These are phyloP conservation scores for Xerocomellus chrysenteron DNA, from an alignment of 768 basidiomycete species.

Conservation along the genomic window DNA sequence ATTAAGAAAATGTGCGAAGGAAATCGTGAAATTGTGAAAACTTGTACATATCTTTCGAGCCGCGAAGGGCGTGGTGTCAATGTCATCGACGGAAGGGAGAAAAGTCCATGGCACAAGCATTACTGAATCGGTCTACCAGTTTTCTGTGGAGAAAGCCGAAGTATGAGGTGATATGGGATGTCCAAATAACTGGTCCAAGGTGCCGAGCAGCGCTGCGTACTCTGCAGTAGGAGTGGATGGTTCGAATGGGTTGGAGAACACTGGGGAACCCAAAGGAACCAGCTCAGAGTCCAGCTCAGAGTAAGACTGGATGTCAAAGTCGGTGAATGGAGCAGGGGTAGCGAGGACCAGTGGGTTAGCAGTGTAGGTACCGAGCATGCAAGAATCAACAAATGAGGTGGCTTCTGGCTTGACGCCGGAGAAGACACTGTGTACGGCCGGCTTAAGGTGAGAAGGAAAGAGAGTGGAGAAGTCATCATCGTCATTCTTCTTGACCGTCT, in stretches of 20 bases:
- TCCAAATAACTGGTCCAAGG: slow-evolving; percentile 33
- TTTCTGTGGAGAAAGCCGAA: slow-evolving; percentile 2
- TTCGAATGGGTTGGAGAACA: slow-evolving; percentile 34
- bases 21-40: not conserved
- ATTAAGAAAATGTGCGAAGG: not conserved
- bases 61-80: not conserved
- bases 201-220: slow-evolving; percentile 14
- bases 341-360: not conserved
- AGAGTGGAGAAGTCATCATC: not conserved
- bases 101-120: not conserved
- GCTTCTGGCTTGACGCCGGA: slow-evolving; percentile 34
- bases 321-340: slow-evolving; percentile 6
- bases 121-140: slow-evolving; percentile 11
- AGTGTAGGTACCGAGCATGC: slow-evolving; percentile 22
- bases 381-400: slow-evolving; percentile 26
- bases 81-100: not conserved
- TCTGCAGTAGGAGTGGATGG: not conserved
- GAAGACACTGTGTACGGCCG: slow-evolving; percentile 23
- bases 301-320: slow-evolving; percentile 13
- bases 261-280: slow-evolving; percentile 24
- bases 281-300: slow-evolving; percentile 1
- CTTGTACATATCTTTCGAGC: slow-evolving; percentile 5
- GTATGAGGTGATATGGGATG: slow-evolving; percentile 29
- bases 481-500: slow-evolving; percentile 7
- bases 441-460: slow-evolving; percentile 23